A percentile compares a stretch with the other conserved stretches of the same genome.
Conservation (phyloP, 2,329 filamentous ascomycete genomes). For the Alternaria conjuncta region DNA sequence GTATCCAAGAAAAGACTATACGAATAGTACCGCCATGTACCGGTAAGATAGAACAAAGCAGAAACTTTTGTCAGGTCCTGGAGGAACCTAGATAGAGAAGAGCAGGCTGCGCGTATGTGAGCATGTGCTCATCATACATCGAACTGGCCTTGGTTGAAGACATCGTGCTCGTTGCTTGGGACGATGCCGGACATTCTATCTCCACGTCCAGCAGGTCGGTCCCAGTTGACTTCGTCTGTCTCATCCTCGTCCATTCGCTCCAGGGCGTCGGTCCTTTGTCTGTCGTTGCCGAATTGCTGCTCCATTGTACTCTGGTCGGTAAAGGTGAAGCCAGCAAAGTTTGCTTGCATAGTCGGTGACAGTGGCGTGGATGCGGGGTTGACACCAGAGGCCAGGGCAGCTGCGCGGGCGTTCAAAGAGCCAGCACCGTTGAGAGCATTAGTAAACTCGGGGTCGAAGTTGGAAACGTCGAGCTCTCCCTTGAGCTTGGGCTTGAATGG, state of each 20-base stretch:
- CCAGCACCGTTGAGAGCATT: slow-evolving; percentile 85
- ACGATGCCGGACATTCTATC: slow-evolving; percentile 62
- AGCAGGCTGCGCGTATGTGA: slow-evolving; percentile 5
- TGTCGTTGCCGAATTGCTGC: slow-evolving; percentile 67
- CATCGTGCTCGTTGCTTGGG: slow-evolving; percentile 53
- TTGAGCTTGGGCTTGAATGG: slow-evolving; percentile 98
- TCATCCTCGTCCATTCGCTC: slow-evolving; percentile 56
- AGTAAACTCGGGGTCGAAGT: slow-evolving; percentile 98
- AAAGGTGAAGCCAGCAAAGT: slow-evolving; percentile 98
- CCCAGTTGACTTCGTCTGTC: slow-evolving; percentile 52
- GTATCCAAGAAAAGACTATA: slow-evolving; percentile 39
- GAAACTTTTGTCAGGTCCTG: slow-evolving; percentile 39
- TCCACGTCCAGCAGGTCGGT: slow-evolving; percentile 48
- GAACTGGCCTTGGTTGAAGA: slow-evolving; percentile 55
- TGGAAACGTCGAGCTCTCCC: slow-evolving; percentile 93
- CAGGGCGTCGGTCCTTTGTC: slow-evolving; percentile 45
- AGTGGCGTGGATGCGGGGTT: slow-evolving; percentile 90
- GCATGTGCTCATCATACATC: slow-evolving; percentile 38
- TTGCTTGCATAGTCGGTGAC: slow-evolving; percentile 94
- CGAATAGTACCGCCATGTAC: slow-evolving; percentile 26
- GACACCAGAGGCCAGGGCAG: slow-evolving; percentile 78
- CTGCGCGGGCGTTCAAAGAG: slow-evolving; percentile 89
- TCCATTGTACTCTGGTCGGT: slow-evolving; percentile 98
- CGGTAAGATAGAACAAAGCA: slow-evolving; percentile 27
- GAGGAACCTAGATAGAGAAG: slow-evolving; percentile 11